Percentiles rank a stretch among this genome's conserved stretches.
Conservation (phyloP, 2,329 filamentous ascomycete species). For the Cladosporium sphaerospermum region DNA sequence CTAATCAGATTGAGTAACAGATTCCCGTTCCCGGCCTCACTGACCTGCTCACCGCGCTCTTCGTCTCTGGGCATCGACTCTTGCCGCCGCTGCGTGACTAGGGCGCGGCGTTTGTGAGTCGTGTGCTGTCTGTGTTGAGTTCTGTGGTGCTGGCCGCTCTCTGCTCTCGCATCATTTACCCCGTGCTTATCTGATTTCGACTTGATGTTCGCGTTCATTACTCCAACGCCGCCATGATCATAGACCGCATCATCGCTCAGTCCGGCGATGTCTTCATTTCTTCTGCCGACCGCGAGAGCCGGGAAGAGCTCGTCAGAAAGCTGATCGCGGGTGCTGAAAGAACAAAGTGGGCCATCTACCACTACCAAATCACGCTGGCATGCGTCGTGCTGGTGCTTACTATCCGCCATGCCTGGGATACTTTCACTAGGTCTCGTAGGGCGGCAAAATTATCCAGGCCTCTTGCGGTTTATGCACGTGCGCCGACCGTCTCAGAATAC, state of each 20-base stretch:
- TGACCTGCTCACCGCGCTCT: too few relatives aligned
- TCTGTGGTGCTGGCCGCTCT: background rate
- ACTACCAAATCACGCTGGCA: slow-evolving; percentile 36
- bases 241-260: slow-evolving; percentile 6
- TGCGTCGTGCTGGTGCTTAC: slow-evolving; percentile 33
- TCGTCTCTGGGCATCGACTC: background rate
- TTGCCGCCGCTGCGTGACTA: background rate
- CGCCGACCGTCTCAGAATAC: background rate
- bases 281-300: background rate
- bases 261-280: slow-evolving; percentile 1
- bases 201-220: too few relatives aligned
- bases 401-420: slow-evolving; percentile 32
- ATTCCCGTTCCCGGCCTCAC: too few relatives aligned
- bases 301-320: background rate
- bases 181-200: too few relatives aligned
- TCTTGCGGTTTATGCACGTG: background rate
- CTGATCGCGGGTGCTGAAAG: background rate
- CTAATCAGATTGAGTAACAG: background rate
- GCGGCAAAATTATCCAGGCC: slow-evolving; percentile 7
- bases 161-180: too few relatives aligned
- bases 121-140: background rate
- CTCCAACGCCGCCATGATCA: background rate
- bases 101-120: background rate
- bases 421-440: slow-evolving; percentile 14
- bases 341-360: slow-evolving; percentile 32